Evolutionary conservation across 768 basidiomycete species (phyloP).

Genomic region (Botryobasidium botryosum): DNA sequence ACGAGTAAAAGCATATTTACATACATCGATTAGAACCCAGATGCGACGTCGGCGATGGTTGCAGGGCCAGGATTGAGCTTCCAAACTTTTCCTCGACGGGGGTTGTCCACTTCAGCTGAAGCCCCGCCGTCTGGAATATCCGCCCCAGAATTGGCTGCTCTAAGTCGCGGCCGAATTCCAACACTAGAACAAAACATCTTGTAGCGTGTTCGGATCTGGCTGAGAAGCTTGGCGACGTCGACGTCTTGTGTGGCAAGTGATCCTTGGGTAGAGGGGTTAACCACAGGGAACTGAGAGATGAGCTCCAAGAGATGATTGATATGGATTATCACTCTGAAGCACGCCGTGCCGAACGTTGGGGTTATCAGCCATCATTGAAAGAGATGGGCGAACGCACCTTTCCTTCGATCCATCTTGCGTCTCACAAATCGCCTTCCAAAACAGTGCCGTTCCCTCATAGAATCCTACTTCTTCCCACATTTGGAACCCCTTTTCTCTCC

Average conservation of each 20-base stretch:
- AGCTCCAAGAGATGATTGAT: background rate
- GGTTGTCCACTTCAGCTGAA: too few species aligned
- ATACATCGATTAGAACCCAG: too few species aligned
- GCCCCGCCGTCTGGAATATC: background rate
- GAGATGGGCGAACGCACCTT: slow-evolving; percentile 27
- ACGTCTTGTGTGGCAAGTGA: background rate
- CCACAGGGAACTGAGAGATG: background rate
- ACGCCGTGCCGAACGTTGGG: background rate
- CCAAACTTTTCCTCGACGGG: too few species aligned
- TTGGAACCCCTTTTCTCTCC: slow-evolving; percentile 80
- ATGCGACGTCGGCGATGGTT: too few species aligned
- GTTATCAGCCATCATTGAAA: slow-evolving; percentile 1
- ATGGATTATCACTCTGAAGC: background rate
- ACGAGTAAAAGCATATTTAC: too few species aligned
- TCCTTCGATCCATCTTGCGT: slow-evolving; percentile 27
- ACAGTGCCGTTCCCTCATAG: slow-evolving; percentile 68
- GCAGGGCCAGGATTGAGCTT: too few species aligned
- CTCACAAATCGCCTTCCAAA: slow-evolving; percentile 42
- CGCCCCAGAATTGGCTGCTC: slow-evolving; percentile 12
- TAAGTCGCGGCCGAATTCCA: slow-evolving; percentile 39
- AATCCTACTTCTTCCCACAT: slow-evolving; percentile 96
- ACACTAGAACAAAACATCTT: slow-evolving; percentile 70
- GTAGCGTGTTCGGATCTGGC: slow-evolving; percentile 77
- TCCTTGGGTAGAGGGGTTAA: background rate
- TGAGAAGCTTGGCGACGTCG: slow-evolving; percentile 24